Evolutionary conservation across 345 rosid species (phyloP), one percentile per base, ranked within the genome.

Genomic region (Boechera retrofracta): DNA sequence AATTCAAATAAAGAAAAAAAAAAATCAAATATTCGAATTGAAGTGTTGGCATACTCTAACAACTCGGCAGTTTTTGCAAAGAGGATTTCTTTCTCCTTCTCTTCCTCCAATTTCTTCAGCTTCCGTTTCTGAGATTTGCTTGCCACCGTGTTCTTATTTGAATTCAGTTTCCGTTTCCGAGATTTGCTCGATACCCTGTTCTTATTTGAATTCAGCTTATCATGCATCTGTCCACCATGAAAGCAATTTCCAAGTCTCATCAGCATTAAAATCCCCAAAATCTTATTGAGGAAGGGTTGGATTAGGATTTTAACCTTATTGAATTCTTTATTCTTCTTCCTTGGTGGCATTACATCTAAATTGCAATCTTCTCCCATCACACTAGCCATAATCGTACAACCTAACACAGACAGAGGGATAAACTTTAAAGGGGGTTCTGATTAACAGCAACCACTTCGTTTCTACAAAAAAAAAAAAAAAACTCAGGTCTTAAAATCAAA

Each of bases 31-130:
- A 7, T 33, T 15, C 10, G 42, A 71, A 61, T 9, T 3, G 60
- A 2, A 71, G 2, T 3, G 18, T 41, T 24, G 10, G 73, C 86
- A 54, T 89, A 94, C 98, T 88, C 88, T 65, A 94, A 79, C 10
- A 73, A 71, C 72, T 87, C 84, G 5, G 82, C 78, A 69, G 88
- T 85, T 83, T 82, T 82, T 0, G 85, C 76, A 47, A 73, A 84
- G 61, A 94, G 63, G 67, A 56, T 38, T 49, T 69, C 74, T 72
- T 67, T 86, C 79, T 83, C 83, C 62, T 90, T 89, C 28, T 87
- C 97, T 83, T 91, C 93, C 87, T 85, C 92, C 62, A 91, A 45
- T 87, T 91, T 89, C 88, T 87, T 87, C 79, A 89, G 69, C 77
- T 88, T 91, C 51, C 89, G 86, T 78, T 85, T 79, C 83, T 83